Conservation (phyloP, 805 yeast genomes). For the Starmerella asiatica region DNA sequence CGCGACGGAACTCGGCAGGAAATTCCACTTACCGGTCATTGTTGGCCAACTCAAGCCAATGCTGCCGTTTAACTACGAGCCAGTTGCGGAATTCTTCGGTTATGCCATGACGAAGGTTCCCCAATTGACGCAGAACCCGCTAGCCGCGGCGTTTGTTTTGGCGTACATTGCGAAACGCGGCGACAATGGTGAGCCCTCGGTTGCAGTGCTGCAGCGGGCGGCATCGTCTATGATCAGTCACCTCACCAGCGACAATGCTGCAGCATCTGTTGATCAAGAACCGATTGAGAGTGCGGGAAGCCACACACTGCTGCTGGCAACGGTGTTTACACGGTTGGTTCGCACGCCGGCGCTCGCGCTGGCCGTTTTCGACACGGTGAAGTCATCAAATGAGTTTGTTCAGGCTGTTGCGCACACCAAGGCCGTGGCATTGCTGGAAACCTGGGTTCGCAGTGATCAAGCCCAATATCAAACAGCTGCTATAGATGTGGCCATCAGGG, state of each 20-base stretch:
- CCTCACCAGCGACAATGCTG: not conserved
- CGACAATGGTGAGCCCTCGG: not conserved
- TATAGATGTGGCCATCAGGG: constrained; percentile 25
- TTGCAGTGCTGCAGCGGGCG: constrained; percentile 7
- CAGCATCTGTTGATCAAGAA: too few species aligned
- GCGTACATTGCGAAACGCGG: constrained; percentile 1
- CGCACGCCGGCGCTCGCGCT: not conserved
- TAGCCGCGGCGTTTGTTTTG: constrained; percentile 1
- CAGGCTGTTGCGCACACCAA: not conserved
- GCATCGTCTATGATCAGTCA: not conserved
- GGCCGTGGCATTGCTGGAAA: not conserved
- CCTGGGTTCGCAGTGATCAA: constrained; percentile 3
- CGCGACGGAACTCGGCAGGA: constrained; percentile 4
- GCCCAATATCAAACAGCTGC: constrained; percentile 14
- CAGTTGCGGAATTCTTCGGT: constrained; percentile 5
- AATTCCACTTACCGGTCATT: constrained; percentile 9
- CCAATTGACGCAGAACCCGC: not conserved
- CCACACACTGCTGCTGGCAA: constrained; percentile 2
- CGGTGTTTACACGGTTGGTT: not conserved
- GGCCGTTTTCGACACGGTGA: not conserved
- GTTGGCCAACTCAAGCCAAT: constrained; percentile 5
- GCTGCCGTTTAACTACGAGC: constrained; percentile 9
- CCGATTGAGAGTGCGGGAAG: not conserved
- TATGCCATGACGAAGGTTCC: not conserved
- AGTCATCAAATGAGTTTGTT: not conserved